Base-by-base conservation (phyloP, 805 yeast species). In the Lachancea kluyveri region DNA sequence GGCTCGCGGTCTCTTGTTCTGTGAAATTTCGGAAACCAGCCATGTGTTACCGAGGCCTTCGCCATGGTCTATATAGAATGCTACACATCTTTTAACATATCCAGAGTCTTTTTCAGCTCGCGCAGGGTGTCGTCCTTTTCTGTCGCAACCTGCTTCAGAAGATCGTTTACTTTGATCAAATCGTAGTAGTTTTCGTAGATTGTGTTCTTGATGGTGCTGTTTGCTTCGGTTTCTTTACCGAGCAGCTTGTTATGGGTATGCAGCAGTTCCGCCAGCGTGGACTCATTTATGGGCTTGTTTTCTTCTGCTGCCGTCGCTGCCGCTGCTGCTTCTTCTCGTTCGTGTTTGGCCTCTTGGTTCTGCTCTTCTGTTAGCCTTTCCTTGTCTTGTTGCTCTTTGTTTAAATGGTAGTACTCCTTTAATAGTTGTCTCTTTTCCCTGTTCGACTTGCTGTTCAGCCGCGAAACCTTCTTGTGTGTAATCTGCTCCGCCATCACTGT, bases 111-210 rank as follows among this genome's bases (percentile, higher is more conserved):
- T 28, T 36, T 41, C 28, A 46, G 37, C 26, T 37, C 37, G 8
- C 24, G 34, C 12, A 45, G 21, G 15, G 38, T 36, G 13, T 33
- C 34, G 17, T 36, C 39, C 12, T 39, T 41, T 7, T 38, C 34
- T 10, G 30, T 23, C 11, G 42, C 33, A 28, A 46, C 45, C 21
- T 35, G 62, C 33, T 51, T 53, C 31, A 80, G 55, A 3, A 78
- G 69, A 28, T 76, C 72, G 44, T 75, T 78, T 37, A 80, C 69
- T 45, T 77, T 77, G 47, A 80, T 78, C 41, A 80, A 59, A 39
- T 80, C 88, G 51, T 75, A 78, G 62, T 80, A 80, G 47, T 80
- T 80, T 53, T 80, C 83, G 54, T 80, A 80, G 8, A 80, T 77
- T 24, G 80, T 78, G 17, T 81, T 72, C 45, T 80, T 80, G 41